phyloP scores from a whole-genome alignment of 768 basidiomycete genomes.

The Psilocybe azurescens region DNA sequence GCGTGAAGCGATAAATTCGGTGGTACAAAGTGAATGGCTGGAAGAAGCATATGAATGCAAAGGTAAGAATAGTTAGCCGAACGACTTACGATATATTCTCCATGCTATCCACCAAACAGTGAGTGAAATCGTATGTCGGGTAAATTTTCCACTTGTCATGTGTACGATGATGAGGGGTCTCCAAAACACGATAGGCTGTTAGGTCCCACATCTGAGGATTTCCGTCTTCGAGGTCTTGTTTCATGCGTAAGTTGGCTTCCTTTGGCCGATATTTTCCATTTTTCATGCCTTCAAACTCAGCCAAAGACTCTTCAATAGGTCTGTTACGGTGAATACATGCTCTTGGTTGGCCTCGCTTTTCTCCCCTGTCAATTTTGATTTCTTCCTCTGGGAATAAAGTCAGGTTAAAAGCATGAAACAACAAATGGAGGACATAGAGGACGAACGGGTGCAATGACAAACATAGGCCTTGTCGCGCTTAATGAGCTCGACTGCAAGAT shows the following conservation, averaged over 20 bases:
- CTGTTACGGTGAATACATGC: constrained; percentile 89
- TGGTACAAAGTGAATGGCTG: constrained; percentile 96
- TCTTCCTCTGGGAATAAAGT: constrained; percentile 73
- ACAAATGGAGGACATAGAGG: neutral
- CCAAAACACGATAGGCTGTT: constrained; percentile 93
- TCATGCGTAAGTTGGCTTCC: constrained; percentile 95
- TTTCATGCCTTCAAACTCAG: constrained; percentile 92
- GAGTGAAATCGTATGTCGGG: constrained; percentile 98
- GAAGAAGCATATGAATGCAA: neutral
- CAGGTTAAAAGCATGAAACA: neutral
- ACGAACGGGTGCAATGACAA: constrained; percentile 93
- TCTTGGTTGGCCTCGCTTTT: constrained; percentile 77
- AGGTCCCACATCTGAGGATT: constrained; percentile 99
- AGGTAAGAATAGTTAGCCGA: neutral
- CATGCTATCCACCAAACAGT: constrained; percentile 97
- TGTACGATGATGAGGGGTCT: constrained; percentile 92
- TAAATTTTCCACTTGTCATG: constrained; percentile 95
- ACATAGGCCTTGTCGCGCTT: constrained; percentile 93
- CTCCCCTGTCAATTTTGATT: constrained; percentile 88
- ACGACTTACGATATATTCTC: constrained; percentile 96
- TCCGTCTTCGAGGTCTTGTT: constrained; percentile 89
- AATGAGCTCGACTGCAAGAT: constrained; percentile 87
- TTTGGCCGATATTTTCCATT: constrained; percentile 89
- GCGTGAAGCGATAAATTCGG: constrained; percentile 93
- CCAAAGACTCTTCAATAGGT: constrained; percentile 85